Percentiles rank a stretch among this genome's conserved stretches.
Conservation (phyloP, 2,329 filamentous ascomycete genomes). For the Arachnomyces sp. region DNA sequence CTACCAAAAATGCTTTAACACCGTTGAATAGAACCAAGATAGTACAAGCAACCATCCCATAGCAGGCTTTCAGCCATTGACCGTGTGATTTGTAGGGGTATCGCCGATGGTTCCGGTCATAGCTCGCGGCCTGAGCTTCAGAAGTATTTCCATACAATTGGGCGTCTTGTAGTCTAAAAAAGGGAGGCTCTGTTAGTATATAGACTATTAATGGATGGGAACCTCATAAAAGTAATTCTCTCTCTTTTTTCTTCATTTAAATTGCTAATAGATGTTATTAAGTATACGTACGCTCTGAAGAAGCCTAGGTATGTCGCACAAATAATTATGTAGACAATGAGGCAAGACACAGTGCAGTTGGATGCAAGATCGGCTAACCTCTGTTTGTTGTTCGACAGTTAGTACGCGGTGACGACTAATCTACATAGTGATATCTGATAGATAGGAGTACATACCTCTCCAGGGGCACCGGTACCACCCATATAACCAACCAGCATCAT, state of each 20-base stretch:
- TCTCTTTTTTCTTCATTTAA: too few relatives aligned
- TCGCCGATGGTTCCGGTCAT: constrained; percentile 16
- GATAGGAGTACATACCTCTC: constrained; percentile 21
- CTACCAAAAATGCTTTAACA: constrained; percentile 10
- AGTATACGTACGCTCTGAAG: constrained; percentile 24
- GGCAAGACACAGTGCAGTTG: constrained; percentile 30
- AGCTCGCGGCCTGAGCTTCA: constrained; percentile 16
- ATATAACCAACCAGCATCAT: constrained; percentile 35
- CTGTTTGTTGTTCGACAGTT: constrained; percentile 13
- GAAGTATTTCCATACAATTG: constrained; percentile 34
- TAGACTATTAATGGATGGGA: neutral
- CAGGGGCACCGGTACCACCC: constrained; percentile 31
- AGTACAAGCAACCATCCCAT: constrained; percentile 16
- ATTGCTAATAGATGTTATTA: too few relatives aligned
- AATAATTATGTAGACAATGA: constrained; percentile 36
- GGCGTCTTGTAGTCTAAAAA: constrained; percentile 29
- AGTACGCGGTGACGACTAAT: neutral
- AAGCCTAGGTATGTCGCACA: constrained; percentile 33
- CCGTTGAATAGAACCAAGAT: constrained; percentile 18
- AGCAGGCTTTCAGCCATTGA: constrained; percentile 20
- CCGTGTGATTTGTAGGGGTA: constrained; percentile 24
- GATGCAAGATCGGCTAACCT: constrained; percentile 33
- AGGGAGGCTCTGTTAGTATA: neutral
- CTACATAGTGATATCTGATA: constrained; percentile 8
- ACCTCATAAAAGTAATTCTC: too few relatives aligned